Evolutionary conservation across 78 protist genomes (phyloP), one percentile per base, ranked within the genome.

Genomic region (Dictyostelium firmibasis): DNA sequence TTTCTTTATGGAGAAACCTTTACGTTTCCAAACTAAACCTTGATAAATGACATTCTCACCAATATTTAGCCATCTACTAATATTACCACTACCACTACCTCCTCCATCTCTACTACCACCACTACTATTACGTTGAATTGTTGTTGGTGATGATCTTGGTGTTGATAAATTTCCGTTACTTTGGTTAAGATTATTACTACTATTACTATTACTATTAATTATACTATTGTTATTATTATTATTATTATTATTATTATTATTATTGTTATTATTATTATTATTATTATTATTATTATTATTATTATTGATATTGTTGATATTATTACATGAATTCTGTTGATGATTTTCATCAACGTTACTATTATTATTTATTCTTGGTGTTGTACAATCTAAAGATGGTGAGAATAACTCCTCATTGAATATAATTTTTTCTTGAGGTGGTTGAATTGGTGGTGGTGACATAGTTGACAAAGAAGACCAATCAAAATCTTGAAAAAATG

Each of bases 401-500:
- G 81, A 41, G 23, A 72, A 11, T 18, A 31, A n/a, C 27, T 95
- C 97, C 5, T 72, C 79, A 16, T 95, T 92, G 62, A 95, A 95
- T 3, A 84, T 43, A 18, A 91, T 67, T 44, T 81, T 75, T 41
- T 84, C 93, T 1, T 43, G 43, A 2, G 85, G 85, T 69, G 96
- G 64, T 44, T 36, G 44, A 43, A 97, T 82, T 27, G 76, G 41
- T 64, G 98, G 98, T 44, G 98, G 94, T 13, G 75, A 27, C 57
- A 10, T 38, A 2, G 10, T 69, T 18, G 41, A 23, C 8, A 97
- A 81, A 16, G 36, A 31, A 2, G 82, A 92, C 96, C 97, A 97
- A 27, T 95, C 77, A 64, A 97, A 25, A 31, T 86, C 93, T 14
- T 50, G 25, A 72, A 97, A 97, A 85, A 97, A 97, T 43, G 93